Base-by-base conservation (phyloP, 768 basidiomycete genomes). In the Hortiboletus flavorubellus region DNA sequence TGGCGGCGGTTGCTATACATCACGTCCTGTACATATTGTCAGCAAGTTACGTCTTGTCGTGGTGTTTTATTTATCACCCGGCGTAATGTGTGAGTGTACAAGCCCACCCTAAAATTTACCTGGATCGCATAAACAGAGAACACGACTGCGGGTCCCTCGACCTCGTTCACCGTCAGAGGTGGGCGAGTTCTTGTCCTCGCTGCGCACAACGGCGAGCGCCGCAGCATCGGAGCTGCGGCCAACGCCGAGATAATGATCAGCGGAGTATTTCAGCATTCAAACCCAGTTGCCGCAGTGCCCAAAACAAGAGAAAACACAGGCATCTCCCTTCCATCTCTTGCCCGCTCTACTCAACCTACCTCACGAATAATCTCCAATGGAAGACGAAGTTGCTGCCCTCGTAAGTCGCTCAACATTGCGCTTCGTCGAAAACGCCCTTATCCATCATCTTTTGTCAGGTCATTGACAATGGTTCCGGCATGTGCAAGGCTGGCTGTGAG, bases 401-500 rank as follows among this genome's bases (percentile, higher is more conserved):
- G 77, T 79, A 64, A 58, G 75, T 70, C 11, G 1, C 37, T 42
- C 39, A 2, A 9, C 1, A 7, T 49, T 16, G 5, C 1, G 0
- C 37, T 40, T 31, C 29, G 38, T 43, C 58, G 18, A 45, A 43
- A 15, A 18, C 41, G 9, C 21, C 23, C 44, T 56, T 39, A 62
- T 39, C 18, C 15, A 48, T 39, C 30, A 30, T 23, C 46, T 31
- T 16, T 61, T 14, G 2, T n/a, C 47, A 89, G 89, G 89, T 91
- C 75, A 88, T 91, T 72, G 89, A 93, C 76, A 91, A 91, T 74
- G 93, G 92, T 70, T 98, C 95, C 70, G 96, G 95, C 77, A 98
- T 98, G 95, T 98, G 95, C 89, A 98, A 98, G 80, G 96, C 96
- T 84, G 96, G 97, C 77, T 93, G 91, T 92, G 73, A 66, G 89